Conservation (phyloP, 1,139 yeast genomes). For the Wickerhamomyces sp. region DNA sequence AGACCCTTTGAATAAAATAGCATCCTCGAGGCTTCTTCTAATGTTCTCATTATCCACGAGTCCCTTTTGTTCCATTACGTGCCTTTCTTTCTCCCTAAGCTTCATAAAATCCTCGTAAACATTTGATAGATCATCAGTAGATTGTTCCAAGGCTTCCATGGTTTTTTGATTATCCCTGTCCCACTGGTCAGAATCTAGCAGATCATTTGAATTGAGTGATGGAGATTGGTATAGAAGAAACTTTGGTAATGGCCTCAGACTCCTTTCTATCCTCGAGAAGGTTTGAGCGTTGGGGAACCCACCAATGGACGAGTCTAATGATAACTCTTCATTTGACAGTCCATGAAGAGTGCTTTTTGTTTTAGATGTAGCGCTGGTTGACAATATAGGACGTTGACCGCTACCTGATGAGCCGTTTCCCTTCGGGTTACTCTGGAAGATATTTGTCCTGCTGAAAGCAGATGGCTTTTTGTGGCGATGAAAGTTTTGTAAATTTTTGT, state of each 20-base stretch:
- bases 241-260: slow-evolving; percentile 27
- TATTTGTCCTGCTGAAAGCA: neutral
- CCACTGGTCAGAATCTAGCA: slow-evolving; percentile 40
- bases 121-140: slow-evolving; percentile 39
- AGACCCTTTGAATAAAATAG: slow-evolving; percentile 81
- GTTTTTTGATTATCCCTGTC: slow-evolving; percentile 49
- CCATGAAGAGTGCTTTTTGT: neutral
- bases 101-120: slow-evolving; percentile 59
- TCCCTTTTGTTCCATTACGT: slow-evolving; percentile 74
- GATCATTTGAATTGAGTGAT: slow-evolving; percentile 22
- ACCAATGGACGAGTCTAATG: slow-evolving; percentile 9
- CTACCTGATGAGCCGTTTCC: neutral
- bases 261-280: slow-evolving; percentile 15
- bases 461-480: too few relatives aligned
- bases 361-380: neutral
- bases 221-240: slow-evolving; percentile 32
- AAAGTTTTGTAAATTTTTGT: too few relatives aligned
- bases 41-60: slow-evolving; percentile 86
- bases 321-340: slow-evolving; percentile 4
- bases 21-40: slow-evolving; percentile 78
- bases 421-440: neutral
- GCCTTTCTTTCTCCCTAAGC: slow-evolving; percentile 73
- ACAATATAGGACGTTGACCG: neutral
- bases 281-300: slow-evolving; percentile 4
- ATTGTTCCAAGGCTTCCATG: slow-evolving; percentile 38